phyloP scores from a whole-genome alignment of 2,329 filamentous ascomycete genomes.

The Pseudogymnoascus sp. region DNA sequence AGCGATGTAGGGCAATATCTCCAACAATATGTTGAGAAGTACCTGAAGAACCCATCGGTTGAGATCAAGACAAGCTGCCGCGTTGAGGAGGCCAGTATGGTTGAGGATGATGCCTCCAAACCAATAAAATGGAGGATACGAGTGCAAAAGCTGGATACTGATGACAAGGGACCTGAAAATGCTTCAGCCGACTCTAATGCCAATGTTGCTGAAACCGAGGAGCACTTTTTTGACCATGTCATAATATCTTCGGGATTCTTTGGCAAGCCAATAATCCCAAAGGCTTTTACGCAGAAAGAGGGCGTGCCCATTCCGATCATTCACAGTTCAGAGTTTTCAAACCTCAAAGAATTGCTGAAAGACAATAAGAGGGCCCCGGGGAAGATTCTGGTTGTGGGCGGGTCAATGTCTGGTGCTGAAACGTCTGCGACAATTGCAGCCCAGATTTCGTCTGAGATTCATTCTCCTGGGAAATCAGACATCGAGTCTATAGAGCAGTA shows the following conservation, averaged over 20 bases:
- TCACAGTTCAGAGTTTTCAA: conserved; percentile 61
- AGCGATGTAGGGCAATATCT: conserved; percentile 71
- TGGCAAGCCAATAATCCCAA: conserved; percentile 42
- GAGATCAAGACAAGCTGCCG: conserved; percentile 17
- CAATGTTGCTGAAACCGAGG: background rate
- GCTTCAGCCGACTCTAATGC: background rate
- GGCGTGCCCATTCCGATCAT: conserved; percentile 40
- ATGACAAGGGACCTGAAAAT: background rate
- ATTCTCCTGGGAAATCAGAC: conserved; percentile 39
- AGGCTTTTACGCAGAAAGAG: conserved; percentile 16
- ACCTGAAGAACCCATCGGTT: conserved; percentile 33
- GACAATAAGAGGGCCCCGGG: conserved; percentile 26
- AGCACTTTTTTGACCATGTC: conserved; percentile 54
- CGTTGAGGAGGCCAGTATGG: conserved; percentile 16
- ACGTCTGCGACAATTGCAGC: conserved; percentile 63
- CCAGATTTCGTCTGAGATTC: conserved; percentile 55
- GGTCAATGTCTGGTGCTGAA: conserved; percentile 76
- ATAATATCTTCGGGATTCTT: conserved; percentile 72
- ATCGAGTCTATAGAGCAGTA: conserved; percentile 40
- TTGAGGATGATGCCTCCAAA: conserved; percentile 15
- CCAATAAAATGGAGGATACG: conserved; percentile 12
- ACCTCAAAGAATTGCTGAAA: conserved; percentile 40
- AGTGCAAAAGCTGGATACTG: background rate
- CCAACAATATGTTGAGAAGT: conserved; percentile 50
- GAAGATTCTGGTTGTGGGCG: conserved; percentile 66